Conservation (phyloP, 2,329 filamentous ascomycete genomes). For the Fusarium tjaetaba region DNA sequence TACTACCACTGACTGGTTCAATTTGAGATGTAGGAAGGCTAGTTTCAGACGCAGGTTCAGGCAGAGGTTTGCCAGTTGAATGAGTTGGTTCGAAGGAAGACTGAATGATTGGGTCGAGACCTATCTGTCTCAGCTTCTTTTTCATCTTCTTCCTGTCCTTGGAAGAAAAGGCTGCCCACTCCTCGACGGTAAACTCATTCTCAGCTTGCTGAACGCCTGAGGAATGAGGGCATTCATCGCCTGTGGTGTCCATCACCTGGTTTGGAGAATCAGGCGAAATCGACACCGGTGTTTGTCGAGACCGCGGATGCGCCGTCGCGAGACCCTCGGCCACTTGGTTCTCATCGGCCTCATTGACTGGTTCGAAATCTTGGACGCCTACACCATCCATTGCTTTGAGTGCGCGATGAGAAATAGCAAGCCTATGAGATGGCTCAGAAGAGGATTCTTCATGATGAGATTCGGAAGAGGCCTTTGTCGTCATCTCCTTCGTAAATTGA, state of each 20-base stretch:
- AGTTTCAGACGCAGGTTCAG: background rate
- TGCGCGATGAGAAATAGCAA: background rate
- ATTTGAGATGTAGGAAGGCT: background rate
- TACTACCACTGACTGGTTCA: background rate
- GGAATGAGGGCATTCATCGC: background rate
- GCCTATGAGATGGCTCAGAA: background rate
- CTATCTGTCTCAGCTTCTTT: constrained; percentile 36
- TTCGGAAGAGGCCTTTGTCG: background rate
- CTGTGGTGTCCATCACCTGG: background rate
- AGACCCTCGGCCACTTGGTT: constrained; percentile 32
- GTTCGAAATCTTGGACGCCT: constrained; percentile 8
- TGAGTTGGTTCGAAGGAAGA: constrained; percentile 2
- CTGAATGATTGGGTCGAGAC: constrained; percentile 27
- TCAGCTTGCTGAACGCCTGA: background rate
- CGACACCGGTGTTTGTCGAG: constrained; percentile 13
- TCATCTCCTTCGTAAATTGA: background rate
- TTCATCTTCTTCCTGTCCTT: constrained; percentile 41
- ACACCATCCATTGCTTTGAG: constrained; percentile 6
- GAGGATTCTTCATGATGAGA: background rate
- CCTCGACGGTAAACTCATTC: constrained; percentile 13
- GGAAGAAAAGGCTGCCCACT: constrained; percentile 25
- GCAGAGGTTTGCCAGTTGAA: background rate
- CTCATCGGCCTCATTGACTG: constrained; percentile 48
- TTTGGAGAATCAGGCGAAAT: background rate
- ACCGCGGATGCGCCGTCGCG: background rate